phyloP scores from a whole-genome alignment of 2,329 filamentous ascomycete genomes.

The Fusarium sp. region DNA sequence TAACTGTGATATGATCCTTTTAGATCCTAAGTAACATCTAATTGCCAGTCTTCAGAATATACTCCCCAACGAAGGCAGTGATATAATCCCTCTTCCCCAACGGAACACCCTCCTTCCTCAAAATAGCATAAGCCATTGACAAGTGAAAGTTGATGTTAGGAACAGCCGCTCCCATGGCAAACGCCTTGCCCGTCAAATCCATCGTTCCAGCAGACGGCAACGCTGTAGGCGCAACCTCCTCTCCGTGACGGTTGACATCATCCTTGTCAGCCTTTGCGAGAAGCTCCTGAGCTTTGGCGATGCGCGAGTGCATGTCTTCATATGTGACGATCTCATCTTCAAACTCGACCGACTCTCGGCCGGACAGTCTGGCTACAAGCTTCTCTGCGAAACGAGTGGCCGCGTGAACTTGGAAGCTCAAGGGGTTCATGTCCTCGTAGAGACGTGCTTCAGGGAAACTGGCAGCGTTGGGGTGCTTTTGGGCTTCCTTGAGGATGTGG shows the following conservation, averaged over 20 bases:
- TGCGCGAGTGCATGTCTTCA: constrained; percentile 50
- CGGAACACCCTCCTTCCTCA: constrained; percentile 68
- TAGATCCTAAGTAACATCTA: not conserved
- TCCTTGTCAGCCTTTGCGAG: constrained; percentile 51
- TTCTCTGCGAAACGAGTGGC: constrained; percentile 45
- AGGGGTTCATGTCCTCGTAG: constrained; percentile 54
- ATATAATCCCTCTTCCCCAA: constrained; percentile 70
- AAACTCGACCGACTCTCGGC: constrained; percentile 39
- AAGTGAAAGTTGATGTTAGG: constrained; percentile 73
- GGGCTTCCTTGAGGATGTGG: constrained; percentile 49
- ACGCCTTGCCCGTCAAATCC: constrained; percentile 51
- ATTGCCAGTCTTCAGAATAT: constrained; percentile 30
- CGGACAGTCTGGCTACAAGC: constrained; percentile 49
- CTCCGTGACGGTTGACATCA: constrained; percentile 48
- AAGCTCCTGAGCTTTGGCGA: constrained; percentile 43
- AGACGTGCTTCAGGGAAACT: constrained; percentile 49
- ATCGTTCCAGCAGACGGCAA: constrained; percentile 39
- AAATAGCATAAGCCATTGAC: constrained; percentile 67
- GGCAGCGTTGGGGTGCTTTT: constrained; percentile 48
- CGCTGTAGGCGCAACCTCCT: constrained; percentile 41
- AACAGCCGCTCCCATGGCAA: constrained; percentile 59
- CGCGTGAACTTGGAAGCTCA: constrained; percentile 53
- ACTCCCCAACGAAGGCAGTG: constrained; percentile 40
- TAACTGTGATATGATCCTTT: not conserved
- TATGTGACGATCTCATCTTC: constrained; percentile 48